phyloP scores from a whole-genome alignment of 2,329 filamentous ascomycete genomes.

The Trichoderma brevicompactum region DNA sequence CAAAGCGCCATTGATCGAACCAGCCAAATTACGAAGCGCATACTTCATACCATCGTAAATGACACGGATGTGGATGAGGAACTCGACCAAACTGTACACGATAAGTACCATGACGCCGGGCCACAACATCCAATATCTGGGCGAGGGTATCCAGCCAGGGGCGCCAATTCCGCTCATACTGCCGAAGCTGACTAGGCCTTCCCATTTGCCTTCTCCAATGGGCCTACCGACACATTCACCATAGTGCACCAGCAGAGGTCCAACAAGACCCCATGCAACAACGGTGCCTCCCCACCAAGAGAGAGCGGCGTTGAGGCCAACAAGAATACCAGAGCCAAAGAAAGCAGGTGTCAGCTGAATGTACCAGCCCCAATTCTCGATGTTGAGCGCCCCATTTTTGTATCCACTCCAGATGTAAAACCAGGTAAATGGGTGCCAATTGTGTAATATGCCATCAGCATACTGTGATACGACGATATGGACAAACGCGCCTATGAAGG shows the following conservation, averaged over 20 bases:
- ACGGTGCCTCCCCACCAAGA: constrained; percentile 62
- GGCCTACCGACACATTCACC: constrained; percentile 56
- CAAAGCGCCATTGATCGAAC: constrained; percentile 40
- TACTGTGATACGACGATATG: constrained; percentile 63
- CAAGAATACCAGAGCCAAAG: constrained; percentile 60
- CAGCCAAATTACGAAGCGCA: constrained; percentile 40
- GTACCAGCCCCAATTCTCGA: constrained; percentile 66
- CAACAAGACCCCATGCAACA: constrained; percentile 59
- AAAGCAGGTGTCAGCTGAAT: constrained; percentile 64
- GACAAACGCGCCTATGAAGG: constrained; percentile 55
- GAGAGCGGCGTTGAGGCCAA: constrained; percentile 57
- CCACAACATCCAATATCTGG: constrained; percentile 51
- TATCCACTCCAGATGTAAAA: constrained; percentile 61
- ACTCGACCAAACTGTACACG: constrained; percentile 48
- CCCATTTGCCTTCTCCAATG: constrained; percentile 39
- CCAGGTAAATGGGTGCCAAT: constrained; percentile 59
- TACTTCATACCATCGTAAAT: constrained; percentile 44
- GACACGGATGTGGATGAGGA: constrained; percentile 47
- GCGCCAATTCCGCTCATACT: constrained; percentile 39
- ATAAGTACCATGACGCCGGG: constrained; percentile 51
- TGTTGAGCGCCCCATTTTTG: constrained; percentile 53
- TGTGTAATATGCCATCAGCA: constrained; percentile 62
- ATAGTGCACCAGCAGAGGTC: constrained; percentile 51
- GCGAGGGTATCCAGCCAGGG: constrained; percentile 41
- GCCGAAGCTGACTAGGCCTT: constrained; percentile 39